Evolutionary conservation across 139 green algal genomes (phyloP).

Genomic region (Chlamydomonas urium): DNA sequence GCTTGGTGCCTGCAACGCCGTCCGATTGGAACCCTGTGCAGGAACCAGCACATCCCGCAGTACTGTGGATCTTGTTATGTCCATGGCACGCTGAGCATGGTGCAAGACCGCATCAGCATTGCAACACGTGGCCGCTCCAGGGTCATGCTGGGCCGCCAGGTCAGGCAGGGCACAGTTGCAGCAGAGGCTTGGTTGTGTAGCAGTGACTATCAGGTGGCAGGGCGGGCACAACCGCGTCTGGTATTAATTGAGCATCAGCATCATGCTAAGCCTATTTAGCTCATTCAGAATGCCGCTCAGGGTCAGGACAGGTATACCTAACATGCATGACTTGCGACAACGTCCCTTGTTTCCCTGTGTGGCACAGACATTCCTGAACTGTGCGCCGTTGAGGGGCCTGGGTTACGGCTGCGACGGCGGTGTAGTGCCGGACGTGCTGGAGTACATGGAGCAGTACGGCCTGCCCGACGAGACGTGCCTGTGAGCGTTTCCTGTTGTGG

Average conservation of each 20-base stretch:
- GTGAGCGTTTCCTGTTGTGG: no score
- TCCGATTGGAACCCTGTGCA: no score
- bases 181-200: no score
- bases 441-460: constrained; percentile 45
- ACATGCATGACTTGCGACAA: neutral
- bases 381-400: neutral
- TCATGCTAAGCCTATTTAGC: no score
- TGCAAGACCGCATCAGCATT: constrained; percentile 34
- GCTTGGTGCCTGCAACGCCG: no score
- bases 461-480: constrained; percentile 51
- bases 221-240: neutral
- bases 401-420: constrained; percentile 37
- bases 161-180: neutral
- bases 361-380: neutral
- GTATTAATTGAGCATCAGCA: no score
- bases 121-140: neutral
- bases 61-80: constrained; percentile 32
- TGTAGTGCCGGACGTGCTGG: constrained; percentile 39
- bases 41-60: constrained; percentile 21
- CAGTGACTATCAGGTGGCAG: neutral
- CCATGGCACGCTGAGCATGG: constrained; percentile 36
- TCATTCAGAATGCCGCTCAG: no score
- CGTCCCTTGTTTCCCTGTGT: neutral
- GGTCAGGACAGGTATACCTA: no score
- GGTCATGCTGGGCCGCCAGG: neutral